A percentile compares a stretch with the other conserved stretches of the same genome.
Conservation (phyloP, 108 stramenopile species). For the Conticribra weissflogii region DNA sequence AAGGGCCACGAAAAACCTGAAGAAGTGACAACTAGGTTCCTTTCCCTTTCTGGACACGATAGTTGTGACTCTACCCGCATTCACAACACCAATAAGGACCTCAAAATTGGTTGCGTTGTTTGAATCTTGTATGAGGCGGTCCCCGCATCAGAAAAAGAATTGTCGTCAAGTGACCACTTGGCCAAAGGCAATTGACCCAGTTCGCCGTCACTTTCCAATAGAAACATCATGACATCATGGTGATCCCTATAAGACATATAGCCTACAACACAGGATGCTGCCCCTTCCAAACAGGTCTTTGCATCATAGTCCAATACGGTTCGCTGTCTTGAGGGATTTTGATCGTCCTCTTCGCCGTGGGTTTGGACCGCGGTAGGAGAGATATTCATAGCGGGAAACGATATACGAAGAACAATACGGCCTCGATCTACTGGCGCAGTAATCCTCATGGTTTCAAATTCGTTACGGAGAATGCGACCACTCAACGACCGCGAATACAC, state of each 20-base stretch:
- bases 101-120: constrained; percentile 18
- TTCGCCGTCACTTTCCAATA: constrained; percentile 3
- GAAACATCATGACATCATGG: constrained; percentile 23
- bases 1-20: background rate
- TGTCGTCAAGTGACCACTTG: constrained; percentile 23
- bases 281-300: constrained; percentile 14
- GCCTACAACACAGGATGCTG: constrained; percentile 32
- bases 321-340: constrained; percentile 6
- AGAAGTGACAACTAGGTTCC: background rate
- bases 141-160: background rate
- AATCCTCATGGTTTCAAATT: constrained; percentile 21
- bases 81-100: constrained; percentile 17
- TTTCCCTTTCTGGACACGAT: no score
- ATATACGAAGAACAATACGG: constrained; percentile 4
- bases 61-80: background rate
- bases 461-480: constrained; percentile 7
- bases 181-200: constrained; percentile 20
- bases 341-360: background rate
- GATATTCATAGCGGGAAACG: constrained; percentile 17
- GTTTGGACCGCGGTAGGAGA: constrained; percentile 3
- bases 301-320: constrained; percentile 24
- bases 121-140: background rate
- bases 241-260: constrained; percentile 29
- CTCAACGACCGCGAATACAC: constrained; percentile 20
- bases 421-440: constrained; percentile 23